phyloP scores from a whole-genome alignment of 2,329 filamentous ascomycete genomes.

The Clonostachys rosea region DNA sequence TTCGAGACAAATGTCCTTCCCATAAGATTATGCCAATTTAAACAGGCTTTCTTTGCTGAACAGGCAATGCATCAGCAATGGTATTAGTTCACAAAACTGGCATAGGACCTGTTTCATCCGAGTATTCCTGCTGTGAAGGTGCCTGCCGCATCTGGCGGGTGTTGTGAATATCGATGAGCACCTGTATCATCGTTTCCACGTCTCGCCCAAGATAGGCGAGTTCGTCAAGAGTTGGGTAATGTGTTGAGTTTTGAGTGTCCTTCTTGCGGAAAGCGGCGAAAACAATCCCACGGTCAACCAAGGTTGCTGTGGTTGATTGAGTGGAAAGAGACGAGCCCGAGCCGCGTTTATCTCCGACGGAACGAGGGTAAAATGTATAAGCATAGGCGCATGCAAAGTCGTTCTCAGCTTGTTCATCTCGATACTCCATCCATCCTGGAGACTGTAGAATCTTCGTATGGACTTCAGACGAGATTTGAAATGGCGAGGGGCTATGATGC shows the following conservation, averaged over 20 bases:
- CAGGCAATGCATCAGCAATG: no score
- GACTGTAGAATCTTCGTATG: constrained; percentile 44
- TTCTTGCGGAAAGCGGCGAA: constrained; percentile 52
- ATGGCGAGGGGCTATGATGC: constrained; percentile 42
- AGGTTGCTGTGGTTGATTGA: neutral
- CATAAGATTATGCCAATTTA: no score
- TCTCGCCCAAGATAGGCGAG: constrained; percentile 41
- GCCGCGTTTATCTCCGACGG: constrained; percentile 11
- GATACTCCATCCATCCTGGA: constrained; percentile 49
- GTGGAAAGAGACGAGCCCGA: neutral
- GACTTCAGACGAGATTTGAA: constrained; percentile 43
- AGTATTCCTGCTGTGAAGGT: constrained; percentile 8
- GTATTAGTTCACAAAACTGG: constrained; percentile 7
- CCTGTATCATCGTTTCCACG: constrained; percentile 46
- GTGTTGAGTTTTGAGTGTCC: constrained; percentile 25
- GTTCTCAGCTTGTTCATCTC: constrained; percentile 32
- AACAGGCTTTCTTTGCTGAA: no score
- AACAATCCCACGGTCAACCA: constrained; percentile 45
- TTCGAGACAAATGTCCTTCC: no score
- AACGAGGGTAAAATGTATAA: constrained; percentile 45
- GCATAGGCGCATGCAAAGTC: constrained; percentile 49
- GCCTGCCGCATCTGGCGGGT: constrained; percentile 26
- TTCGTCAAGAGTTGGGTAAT: constrained; percentile 28
- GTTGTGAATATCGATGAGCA: constrained; percentile 45
- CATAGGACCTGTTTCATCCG: constrained; percentile 32